Evolutionary conservation across 2,329 filamentous ascomycete species (phyloP).

Genomic region (Graphium sp.): DNA sequence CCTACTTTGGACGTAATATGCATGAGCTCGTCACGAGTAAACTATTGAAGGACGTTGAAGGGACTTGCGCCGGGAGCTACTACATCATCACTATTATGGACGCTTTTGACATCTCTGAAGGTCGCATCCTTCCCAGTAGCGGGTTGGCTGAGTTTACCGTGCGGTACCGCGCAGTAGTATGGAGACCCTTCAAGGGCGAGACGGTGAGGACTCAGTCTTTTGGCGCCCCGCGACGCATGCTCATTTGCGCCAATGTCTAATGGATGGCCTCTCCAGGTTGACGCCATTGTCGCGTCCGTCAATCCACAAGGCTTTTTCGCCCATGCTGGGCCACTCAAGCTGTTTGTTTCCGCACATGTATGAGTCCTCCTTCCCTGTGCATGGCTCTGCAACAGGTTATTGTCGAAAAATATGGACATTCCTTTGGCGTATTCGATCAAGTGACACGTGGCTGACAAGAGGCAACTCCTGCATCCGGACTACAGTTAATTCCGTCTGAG

Average conservation of each 20-base stretch:
- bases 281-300: slow-evolving; percentile 83
- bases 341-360: slow-evolving; percentile 75
- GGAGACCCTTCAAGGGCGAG: slow-evolving; percentile 95
- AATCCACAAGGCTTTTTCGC: slow-evolving; percentile 87
- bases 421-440: too few species aligned
- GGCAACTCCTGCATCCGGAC: too few species aligned
- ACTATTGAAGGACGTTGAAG: slow-evolving; percentile 84
- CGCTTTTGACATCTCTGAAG: slow-evolving; percentile 85
- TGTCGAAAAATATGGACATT: too few species aligned
- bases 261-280: slow-evolving; percentile 68
- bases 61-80: slow-evolving; percentile 86
- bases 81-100: slow-evolving; percentile 98
- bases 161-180: slow-evolving; percentile 87
- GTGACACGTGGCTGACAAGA: too few species aligned
- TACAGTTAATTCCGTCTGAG: slow-evolving; percentile 72
- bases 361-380: slow-evolving; percentile 13
- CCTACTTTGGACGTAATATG: slow-evolving; percentile 90
- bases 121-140: slow-evolving; percentile 78
- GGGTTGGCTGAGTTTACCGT: slow-evolving; percentile 91
- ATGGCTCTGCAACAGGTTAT: neutral
- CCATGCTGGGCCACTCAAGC: slow-evolving; percentile 59
- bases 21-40: slow-evolving; percentile 80
- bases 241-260: too few species aligned
- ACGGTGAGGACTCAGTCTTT: slow-evolving; percentile 45
- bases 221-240: neutral